phyloP scores from a whole-genome alignment of 352 stramenopile genomes.

The Phytophthora idaei region DNA sequence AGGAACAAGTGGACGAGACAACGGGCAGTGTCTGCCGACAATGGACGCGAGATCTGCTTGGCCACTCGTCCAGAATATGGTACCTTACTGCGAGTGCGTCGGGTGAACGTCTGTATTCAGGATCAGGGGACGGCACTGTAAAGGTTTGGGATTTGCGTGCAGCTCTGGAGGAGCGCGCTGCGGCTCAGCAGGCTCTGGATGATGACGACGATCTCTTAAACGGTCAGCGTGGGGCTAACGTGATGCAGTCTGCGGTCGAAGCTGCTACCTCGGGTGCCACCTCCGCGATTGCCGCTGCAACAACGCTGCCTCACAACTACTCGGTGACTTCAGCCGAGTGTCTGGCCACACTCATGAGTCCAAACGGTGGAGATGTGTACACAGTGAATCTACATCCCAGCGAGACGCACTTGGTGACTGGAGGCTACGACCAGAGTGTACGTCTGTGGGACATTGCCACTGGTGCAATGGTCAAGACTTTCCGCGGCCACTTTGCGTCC shows the following conservation, averaged over 20 bases:
- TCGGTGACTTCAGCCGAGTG: constrained; percentile 54
- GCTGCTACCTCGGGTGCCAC: constrained; percentile 22
- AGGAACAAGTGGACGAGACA: constrained; percentile 26
- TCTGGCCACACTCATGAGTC: constrained; percentile 56
- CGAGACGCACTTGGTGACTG: constrained; percentile 87
- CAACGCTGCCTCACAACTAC: constrained; percentile 40
- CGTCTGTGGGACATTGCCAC: constrained; percentile 86
- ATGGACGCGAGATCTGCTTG: constrained; percentile 67
- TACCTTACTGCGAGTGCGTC: constrained; percentile 72
- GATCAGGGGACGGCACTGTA: constrained; percentile 82
- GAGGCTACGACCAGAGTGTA: constrained; percentile 88
- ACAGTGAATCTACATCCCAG: constrained; percentile 85
- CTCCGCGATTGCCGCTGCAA: constrained; percentile 25
- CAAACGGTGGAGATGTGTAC: constrained; percentile 79
- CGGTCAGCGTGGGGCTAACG: constrained; percentile 33
- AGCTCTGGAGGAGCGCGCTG: constrained; percentile 47
- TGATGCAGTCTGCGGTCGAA: constrained; percentile 38
- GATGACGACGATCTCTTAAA: constrained; percentile 43
- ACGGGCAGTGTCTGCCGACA: constrained; percentile 58
- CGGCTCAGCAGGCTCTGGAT: constrained; percentile 41
- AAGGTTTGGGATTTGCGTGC: constrained; percentile 88
- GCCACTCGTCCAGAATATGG: constrained; percentile 87
- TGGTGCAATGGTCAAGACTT: constrained; percentile 73
- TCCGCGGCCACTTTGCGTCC: constrained; percentile 78
- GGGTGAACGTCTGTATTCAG: constrained; percentile 75